Conservation (phyloP, 2,329 filamentous ascomycete genomes). For the Cercospora janseana region DNA sequence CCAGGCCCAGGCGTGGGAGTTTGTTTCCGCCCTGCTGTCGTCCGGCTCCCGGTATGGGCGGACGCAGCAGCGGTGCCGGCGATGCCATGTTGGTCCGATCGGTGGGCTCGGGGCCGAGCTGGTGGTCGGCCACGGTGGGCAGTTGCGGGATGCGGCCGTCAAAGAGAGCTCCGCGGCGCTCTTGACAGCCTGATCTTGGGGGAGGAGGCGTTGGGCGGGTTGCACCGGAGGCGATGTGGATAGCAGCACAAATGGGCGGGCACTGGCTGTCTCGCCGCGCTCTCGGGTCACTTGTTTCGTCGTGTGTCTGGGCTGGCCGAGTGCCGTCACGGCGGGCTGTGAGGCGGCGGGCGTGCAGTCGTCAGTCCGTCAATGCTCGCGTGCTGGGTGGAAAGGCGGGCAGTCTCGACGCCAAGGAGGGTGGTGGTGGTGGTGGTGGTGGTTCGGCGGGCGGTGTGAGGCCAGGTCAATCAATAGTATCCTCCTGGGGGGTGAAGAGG, state of each 20-base stretch:
- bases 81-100: conserved; percentile 62
- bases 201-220: background rate
- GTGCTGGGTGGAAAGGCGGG: background rate
- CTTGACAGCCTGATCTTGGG: conserved; percentile 5
- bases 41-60: conserved; percentile 71
- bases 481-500: no score
- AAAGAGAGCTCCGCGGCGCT: conserved; percentile 3
- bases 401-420: background rate
- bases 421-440: background rate
- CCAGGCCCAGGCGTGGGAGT: conserved; percentile 76
- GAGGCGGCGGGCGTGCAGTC: background rate
- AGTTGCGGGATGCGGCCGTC: conserved; percentile 14
- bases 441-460: background rate
- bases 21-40: conserved; percentile 37
- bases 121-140: conserved; percentile 37
- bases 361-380: conserved; percentile 6
- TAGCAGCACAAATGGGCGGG: no score
- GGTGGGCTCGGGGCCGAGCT: conserved; percentile 23
- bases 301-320: background rate
- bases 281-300: background rate
- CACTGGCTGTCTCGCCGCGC: background rate
- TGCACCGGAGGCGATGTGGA: background rate
- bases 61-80: conserved; percentile 76
- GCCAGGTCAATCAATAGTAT: background rate
- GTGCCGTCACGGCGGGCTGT: background rate